Percentiles rank a stretch among this genome's conserved stretches.
Evolutionary conservation across 2,329 filamentous ascomycete genomes (phyloP).

Genomic region (Teratosphaeriaceae sp.): DNA sequence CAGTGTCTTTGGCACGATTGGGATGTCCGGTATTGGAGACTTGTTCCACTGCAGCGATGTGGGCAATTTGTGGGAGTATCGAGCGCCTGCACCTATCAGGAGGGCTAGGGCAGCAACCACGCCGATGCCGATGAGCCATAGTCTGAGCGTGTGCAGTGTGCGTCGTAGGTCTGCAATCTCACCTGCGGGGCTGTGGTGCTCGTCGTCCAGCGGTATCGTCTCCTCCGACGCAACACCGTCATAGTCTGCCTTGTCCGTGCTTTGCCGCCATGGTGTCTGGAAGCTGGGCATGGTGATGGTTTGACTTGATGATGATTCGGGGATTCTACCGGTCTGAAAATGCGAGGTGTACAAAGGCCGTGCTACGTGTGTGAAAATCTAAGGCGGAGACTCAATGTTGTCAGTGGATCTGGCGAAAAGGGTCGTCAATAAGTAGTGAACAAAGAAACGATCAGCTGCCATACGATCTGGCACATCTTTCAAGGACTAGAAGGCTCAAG

Average conservation of each 20-base stretch:
- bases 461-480: too few relatives aligned
- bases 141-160: neutral
- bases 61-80: neutral
- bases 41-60: neutral
- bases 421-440: neutral
- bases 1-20: neutral
- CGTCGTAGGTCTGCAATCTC: neutral
- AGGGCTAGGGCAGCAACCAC: neutral
- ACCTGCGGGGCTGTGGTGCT: neutral
- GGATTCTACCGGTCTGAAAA: too few relatives aligned
- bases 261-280: neutral
- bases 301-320: too few relatives aligned
- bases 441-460: neutral
- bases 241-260: neutral
- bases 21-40: neutral
- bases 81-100: constrained; percentile 1
- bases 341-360: neutral
- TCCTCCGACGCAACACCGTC: neutral
- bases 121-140: neutral
- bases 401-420: neutral
- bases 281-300: neutral
- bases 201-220: neutral
- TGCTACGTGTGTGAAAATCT: too few relatives aligned
- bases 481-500: too few relatives aligned
- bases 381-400: neutral